Conservation (phyloP, 1,284 basidiomycete species). For the Uromyces viciae-fabae region DNA sequence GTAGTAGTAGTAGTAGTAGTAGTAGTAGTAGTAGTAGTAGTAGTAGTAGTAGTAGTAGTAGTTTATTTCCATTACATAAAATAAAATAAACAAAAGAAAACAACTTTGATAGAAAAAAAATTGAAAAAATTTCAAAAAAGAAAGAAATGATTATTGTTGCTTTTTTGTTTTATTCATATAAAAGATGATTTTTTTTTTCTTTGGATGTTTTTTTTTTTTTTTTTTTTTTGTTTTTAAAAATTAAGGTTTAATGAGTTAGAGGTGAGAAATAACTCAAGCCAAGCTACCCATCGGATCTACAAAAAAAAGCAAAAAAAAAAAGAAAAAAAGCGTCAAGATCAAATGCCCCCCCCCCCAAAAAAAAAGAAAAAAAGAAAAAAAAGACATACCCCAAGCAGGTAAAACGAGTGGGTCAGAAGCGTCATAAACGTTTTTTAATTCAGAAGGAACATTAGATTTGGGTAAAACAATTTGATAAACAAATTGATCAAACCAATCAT, state of each 20-base stretch:
- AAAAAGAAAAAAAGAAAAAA: background rate
- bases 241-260: background rate
- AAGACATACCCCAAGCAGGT: slow-evolving; percentile 64
- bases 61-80: too few relatives aligned
- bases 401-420: slow-evolving; percentile 64
- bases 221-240: too few relatives aligned
- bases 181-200: too few relatives aligned
- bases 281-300: slow-evolving; percentile 73
- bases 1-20: too few relatives aligned
- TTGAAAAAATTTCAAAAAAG: too few relatives aligned
- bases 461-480: slow-evolving; percentile 84
- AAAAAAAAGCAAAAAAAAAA: background rate
- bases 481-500: slow-evolving; percentile 78
- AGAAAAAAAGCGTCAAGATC: background rate
- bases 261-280: slow-evolving; percentile 47
- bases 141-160: too few relatives aligned
- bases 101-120: too few relatives aligned
- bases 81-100: too few relatives aligned
- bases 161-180: too few relatives aligned
- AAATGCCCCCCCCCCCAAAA: background rate
- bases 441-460: slow-evolving; percentile 65
- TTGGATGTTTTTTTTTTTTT: too few relatives aligned
- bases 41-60: too few relatives aligned
- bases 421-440: slow-evolving; percentile 76
- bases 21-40: too few relatives aligned